These are phyloP conservation scores for Ogataea philodendri DNA, from an alignment of 805 yeast genomes.

Conservation along the genomic window DNA sequence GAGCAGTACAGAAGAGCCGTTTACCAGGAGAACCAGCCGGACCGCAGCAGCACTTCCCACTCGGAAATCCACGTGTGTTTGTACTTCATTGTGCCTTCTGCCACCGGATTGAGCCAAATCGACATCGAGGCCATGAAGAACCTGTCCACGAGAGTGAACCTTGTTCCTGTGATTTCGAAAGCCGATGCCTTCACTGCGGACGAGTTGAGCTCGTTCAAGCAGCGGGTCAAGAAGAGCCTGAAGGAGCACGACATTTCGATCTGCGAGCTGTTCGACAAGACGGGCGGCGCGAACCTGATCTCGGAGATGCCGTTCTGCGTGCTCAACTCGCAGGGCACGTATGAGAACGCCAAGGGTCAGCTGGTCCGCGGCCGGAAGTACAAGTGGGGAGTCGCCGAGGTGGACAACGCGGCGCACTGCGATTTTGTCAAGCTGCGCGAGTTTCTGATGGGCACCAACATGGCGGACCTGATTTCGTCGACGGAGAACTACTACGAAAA, in stretches of 20 bases:
- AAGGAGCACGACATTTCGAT: conserved; percentile 54
- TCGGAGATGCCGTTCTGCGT: conserved; percentile 65
- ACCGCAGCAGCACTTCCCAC: conserved; percentile 52
- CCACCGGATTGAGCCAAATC: conserved; percentile 56
- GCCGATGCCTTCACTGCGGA: conserved; percentile 67
- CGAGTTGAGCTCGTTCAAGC: conserved; percentile 57
- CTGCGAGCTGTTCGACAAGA: conserved; percentile 47
- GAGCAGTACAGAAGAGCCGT: conserved; percentile 67
- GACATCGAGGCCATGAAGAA: conserved; percentile 75
- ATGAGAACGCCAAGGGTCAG: conserved; percentile 42
- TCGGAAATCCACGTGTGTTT: conserved; percentile 80
- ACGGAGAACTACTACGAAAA: conserved; percentile 77
- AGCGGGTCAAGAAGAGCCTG: conserved; percentile 48
- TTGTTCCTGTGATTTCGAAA: conserved; percentile 79
- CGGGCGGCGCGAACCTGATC: conserved; percentile 36
- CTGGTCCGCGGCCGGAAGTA: conserved; percentile 72
- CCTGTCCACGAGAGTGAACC: conserved; percentile 67
- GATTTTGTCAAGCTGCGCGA: conserved; percentile 68
- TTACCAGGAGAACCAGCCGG: conserved; percentile 78
- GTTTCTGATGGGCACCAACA: conserved; percentile 62
- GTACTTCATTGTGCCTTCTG: conserved; percentile 74
- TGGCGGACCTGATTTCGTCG: conserved; percentile 74
- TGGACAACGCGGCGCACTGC: conserved; percentile 73
- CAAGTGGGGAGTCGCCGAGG: conserved; percentile 84
- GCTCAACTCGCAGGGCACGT: conserved; percentile 60